These are phyloP conservation scores for Periconia digitata DNA, from an alignment of 2,329 filamentous ascomycete genomes.

Conservation along the genomic window DNA sequence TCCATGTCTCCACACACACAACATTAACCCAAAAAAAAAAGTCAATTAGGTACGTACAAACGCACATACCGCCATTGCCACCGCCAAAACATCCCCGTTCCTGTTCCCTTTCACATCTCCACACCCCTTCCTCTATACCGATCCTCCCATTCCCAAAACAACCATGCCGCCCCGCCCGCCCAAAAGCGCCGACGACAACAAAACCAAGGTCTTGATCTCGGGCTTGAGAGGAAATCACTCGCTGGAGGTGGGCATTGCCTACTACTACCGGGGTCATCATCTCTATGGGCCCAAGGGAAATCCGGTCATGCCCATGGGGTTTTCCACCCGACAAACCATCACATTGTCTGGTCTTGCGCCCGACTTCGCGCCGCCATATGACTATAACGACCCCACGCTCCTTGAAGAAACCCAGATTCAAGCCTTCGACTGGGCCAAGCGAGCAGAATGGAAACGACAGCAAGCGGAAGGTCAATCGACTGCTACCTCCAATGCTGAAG, in stretches of 20 bases:
- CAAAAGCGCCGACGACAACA: background rate
- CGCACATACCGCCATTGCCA: no score
- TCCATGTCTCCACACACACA: no score
- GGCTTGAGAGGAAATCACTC: constrained; percentile 22
- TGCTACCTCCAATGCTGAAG: background rate
- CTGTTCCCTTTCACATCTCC: no score
- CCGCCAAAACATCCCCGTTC: no score
- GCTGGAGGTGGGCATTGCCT: constrained; percentile 26
- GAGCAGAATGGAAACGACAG: constrained; percentile 4
- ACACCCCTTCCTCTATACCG: no score
- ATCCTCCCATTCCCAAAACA: no score
- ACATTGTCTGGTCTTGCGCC: constrained; percentile 12
- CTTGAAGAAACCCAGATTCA: constrained; percentile 12
- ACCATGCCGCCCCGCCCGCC: no score
- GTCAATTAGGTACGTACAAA: no score
- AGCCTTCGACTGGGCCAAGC: constrained; percentile 13
- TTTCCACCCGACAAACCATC: constrained; percentile 21
- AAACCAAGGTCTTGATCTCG: constrained; percentile 25
- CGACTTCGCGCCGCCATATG: constrained; percentile 14
- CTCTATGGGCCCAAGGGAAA: constrained; percentile 22
- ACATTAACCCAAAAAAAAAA: no score
- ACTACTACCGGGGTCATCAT: constrained; percentile 35
- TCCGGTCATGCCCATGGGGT: constrained; percentile 24
- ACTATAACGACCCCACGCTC: background rate
- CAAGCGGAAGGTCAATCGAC: background rate